Evolutionary conservation across 169 alveolate genomes (phyloP).

Genomic region (Cryptosporidium tyzzeri): DNA sequence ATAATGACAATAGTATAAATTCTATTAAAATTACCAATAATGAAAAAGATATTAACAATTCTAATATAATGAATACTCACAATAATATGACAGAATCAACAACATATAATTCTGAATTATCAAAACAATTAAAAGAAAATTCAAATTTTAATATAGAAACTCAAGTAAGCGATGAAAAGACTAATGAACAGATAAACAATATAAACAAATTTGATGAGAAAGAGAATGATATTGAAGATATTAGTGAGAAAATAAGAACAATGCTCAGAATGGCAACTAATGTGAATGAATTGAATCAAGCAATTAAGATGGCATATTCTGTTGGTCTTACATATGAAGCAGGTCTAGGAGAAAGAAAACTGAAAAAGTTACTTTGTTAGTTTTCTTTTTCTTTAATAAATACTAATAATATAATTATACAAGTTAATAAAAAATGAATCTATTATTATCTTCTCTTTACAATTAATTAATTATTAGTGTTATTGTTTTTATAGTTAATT

Average conservation of each 20-base stretch:
- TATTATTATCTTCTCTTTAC: too few species aligned
- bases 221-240: slow-evolving; percentile 45
- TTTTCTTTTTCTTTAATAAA: not conserved
- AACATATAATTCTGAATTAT: not conserved
- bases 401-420: too few species aligned
- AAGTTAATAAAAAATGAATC: too few species aligned
- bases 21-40: not conserved
- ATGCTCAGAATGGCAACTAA: slow-evolving; percentile 46
- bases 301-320: slow-evolving; percentile 69
- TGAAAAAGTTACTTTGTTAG: slow-evolving; percentile 44
- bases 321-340: slow-evolving; percentile 69
- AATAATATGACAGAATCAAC: not conserved
- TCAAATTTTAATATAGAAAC: not conserved
- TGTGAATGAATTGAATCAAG: slow-evolving; percentile 51
- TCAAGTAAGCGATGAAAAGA: not conserved
- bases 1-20: not conserved
- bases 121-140: not conserved
- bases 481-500: too few species aligned
- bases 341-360: slow-evolving; percentile 61
- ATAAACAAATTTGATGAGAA: not conserved
- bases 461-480: too few species aligned
- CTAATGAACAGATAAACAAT: not conserved
- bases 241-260: slow-evolving; percentile 19
- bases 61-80: not conserved
- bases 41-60: not conserved